Evolutionary conservation across 345 rosid species (phyloP).

Genomic region (Eucalyptus camaldulensis): DNA sequence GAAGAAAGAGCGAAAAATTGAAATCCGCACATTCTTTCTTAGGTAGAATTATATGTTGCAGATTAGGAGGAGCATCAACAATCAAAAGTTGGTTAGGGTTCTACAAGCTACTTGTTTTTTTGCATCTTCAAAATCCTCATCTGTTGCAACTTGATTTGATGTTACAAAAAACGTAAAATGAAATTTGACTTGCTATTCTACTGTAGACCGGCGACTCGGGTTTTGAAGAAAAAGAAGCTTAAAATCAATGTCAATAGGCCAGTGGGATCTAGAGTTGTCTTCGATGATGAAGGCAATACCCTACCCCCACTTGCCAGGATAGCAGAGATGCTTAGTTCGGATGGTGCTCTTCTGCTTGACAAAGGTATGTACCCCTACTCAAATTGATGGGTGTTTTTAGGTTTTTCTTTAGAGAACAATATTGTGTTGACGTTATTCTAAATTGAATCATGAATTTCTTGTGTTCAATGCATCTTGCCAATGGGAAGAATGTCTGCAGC

Average conservation of each 20-base stretch:
- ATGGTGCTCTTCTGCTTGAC: constrained; percentile 34
- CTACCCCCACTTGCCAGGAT: constrained; percentile 72
- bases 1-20: neutral
- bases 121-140: neutral
- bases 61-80: neutral
- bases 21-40: neutral
- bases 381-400: neutral
- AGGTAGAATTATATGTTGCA: neutral
- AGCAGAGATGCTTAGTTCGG: constrained; percentile 34
- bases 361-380: constrained; percentile 29
- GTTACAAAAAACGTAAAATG: neutral
- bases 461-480: neutral
- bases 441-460: neutral
- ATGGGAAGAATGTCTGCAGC: neutral
- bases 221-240: constrained; percentile 75
- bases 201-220: constrained; percentile 53
- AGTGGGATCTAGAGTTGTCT: constrained; percentile 60
- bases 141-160: neutral
- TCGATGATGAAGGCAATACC: constrained; percentile 79
- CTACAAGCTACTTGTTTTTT: neutral
- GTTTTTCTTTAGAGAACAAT: neutral
- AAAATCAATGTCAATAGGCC: constrained; percentile 84
- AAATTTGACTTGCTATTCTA: neutral
- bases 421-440: neutral
- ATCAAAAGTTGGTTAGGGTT: neutral